Base-by-base conservation (phyloP, 1,139 yeast genomes). In the Yamadazyma kanchanaburiensis region DNA sequence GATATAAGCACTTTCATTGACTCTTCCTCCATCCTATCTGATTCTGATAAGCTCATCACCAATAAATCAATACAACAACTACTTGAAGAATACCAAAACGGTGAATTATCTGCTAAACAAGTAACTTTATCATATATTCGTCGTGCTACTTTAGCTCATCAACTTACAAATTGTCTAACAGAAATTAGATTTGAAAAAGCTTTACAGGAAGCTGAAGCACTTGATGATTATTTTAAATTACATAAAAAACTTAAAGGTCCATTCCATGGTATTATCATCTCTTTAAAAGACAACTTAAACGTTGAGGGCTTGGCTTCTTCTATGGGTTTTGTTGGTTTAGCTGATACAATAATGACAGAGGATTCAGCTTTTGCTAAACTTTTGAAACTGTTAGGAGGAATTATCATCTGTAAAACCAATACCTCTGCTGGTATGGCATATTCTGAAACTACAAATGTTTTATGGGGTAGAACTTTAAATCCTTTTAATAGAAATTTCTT, bases 191-290 rank as follows among this genome's bases (percentile, higher is more conserved):
- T 51, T 21, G 50, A 51, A n/a, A 60, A 58, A 34, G 66, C 63
- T 3, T 45, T 60, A 30, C 36, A 50, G 27, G 50, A 58, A 30
- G 64, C 65, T 4, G 34, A 53, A 37, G 45, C 31, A 16, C 47
- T 58, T 37, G 66, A 60, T 33, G 53, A 45, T n/a, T 65, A 74
- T 43, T 62, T 61, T 32, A 59, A 58, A 25, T 54, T 61, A 30
- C 52, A 65, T 30, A 85, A 86, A 10, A 70, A 73, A 44, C 56
- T 80, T 0, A 55, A 76, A 28, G 94, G 94, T 22, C 86, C 87
- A 6, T 60, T 83, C 34, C 91, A 83, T 46, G 94, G 94, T 12
- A 58, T 83, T 20, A 88, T 89, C n/a, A 58, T 83, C 22, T 80
- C 89, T 1, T 57, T 83, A 34, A 83, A 83, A 46, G 94, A 83